A percentile compares a stretch with the other conserved stretches of the same genome.
phyloP scores from a whole-genome alignment of 495 filamentous ascomycete species.

The Penicillium taxi region DNA sequence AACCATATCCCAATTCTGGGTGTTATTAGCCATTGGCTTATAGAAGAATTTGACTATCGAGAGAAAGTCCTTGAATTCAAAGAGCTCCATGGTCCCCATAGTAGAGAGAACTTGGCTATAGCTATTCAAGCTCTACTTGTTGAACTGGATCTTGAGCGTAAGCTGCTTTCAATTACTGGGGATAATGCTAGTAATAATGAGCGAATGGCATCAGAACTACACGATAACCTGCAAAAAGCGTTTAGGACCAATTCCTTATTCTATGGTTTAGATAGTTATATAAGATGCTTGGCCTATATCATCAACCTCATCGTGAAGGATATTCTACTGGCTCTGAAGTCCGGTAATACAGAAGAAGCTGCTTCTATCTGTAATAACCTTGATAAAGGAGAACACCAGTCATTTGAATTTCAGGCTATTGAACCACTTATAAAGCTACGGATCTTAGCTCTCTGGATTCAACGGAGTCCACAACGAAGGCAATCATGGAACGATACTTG shows the following conservation, averaged over 20 bases:
- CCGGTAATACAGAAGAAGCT: constrained; percentile 8
- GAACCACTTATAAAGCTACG: constrained; percentile 9
- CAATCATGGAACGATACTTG: constrained; percentile 10
- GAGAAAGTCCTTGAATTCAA: constrained; percentile 7
- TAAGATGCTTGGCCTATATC: constrained; percentile 8
- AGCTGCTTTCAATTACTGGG: constrained; percentile 51
- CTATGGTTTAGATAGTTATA: constrained; percentile 8
- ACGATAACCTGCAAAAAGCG: constrained; percentile 7
- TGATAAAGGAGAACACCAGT: constrained; percentile 6
- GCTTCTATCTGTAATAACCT: too few species aligned
- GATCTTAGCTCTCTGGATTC: constrained; percentile 7
- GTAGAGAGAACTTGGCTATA: constrained; percentile 9
- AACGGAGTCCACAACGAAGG: constrained; percentile 5
- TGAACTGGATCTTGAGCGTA: constrained; percentile 26
- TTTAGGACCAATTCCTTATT: constrained; percentile 11
- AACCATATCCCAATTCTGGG: constrained; percentile 11
- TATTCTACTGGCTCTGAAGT: constrained; percentile 8
- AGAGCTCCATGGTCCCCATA: constrained; percentile 10
- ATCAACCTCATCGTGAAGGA: constrained; percentile 9
- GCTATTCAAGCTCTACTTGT: constrained; percentile 4
- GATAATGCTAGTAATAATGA: constrained; percentile 24
- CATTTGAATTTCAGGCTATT: constrained; percentile 3
- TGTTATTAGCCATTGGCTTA: constrained; percentile 10
- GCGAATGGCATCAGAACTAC: constrained; percentile 9
- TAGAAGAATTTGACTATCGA: constrained; percentile 8